Evolutionary conservation across 1,284 basidiomycete species (phyloP).

Genomic region (Taiwanofungus camphoratus): DNA sequence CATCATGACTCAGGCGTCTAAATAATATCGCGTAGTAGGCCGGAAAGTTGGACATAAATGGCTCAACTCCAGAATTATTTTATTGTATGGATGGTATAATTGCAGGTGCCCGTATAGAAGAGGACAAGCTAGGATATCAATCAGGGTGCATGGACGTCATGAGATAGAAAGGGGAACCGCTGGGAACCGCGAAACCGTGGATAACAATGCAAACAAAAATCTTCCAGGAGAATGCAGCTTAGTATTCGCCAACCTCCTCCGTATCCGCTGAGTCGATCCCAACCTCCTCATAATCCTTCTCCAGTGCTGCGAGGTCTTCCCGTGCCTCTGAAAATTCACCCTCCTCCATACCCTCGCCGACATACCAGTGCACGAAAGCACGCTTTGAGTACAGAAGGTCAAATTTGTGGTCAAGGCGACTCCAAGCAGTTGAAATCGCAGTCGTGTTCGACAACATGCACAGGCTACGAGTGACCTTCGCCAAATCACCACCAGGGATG

Average conservation of each 20-base stretch:
- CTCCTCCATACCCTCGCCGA: conserved; percentile 99
- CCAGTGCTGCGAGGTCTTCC: conserved; percentile 94
- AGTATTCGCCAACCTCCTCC: conserved; percentile 80
- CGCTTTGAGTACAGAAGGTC: conserved; percentile 93
- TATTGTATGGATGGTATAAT: conserved; percentile 30
- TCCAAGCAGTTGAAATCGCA: conserved; percentile 86
- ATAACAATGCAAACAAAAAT: conserved; percentile 21
- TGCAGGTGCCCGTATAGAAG: conserved; percentile 21
- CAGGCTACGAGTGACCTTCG: conserved; percentile 81
- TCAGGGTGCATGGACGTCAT: conserved; percentile 22
- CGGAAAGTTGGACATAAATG: too few relatives aligned
- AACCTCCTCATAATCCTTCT: conserved; percentile 97
- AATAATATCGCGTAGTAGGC: too few relatives aligned
- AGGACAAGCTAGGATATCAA: conserved; percentile 28
- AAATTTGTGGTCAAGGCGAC: conserved; percentile 95
- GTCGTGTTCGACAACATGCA: conserved; percentile 91
- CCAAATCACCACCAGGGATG: conserved; percentile 83
- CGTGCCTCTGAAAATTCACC: conserved; percentile 98
- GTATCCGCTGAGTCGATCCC: conserved; percentile 85
- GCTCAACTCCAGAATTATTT: too few relatives aligned
- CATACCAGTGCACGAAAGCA: conserved; percentile 93
- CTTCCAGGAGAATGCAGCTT: conserved; percentile 23
- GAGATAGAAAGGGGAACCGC: conserved; percentile 16
- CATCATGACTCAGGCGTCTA: too few relatives aligned
- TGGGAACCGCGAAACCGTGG: conserved; percentile 16